phyloP scores from a whole-genome alignment of 805 yeast species.

The Wickerhamiella vanderwaltii region DNA sequence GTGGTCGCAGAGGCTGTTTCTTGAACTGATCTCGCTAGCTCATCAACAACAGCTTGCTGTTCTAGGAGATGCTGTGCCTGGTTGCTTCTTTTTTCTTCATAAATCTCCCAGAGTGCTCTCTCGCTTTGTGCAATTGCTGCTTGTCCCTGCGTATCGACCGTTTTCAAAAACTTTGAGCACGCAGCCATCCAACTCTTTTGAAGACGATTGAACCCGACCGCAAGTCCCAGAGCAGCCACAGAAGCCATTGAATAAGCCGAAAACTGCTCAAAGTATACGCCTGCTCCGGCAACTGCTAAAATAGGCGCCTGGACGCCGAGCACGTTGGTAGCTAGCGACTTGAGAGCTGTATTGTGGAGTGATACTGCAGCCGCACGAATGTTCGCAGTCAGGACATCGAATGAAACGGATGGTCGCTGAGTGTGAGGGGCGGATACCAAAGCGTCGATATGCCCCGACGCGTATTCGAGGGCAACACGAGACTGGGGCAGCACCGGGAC shows the following conservation, averaged over 20 bases:
- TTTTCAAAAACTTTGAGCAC: slow-evolving; percentile 18
- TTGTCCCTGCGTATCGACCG: slow-evolving; percentile 22
- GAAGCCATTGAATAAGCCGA: slow-evolving; percentile 28
- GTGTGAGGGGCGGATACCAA: slow-evolving; percentile 7
- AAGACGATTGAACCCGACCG: slow-evolving; percentile 27
- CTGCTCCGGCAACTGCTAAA: slow-evolving; percentile 24
- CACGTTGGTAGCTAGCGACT: slow-evolving; percentile 22
- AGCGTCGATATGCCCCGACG: slow-evolving; percentile 25
- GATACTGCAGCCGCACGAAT: slow-evolving; percentile 12
- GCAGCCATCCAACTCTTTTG: slow-evolving; percentile 27
- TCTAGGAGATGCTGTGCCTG: slow-evolving; percentile 15
- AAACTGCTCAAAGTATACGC: slow-evolving; percentile 24
- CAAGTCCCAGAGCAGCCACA: slow-evolving; percentile 28
- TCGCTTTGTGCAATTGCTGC: slow-evolving; percentile 24
- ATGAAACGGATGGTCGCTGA: slow-evolving; percentile 8
- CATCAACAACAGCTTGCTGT: slow-evolving; percentile 9
- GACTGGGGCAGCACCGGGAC: slow-evolving; percentile 24
- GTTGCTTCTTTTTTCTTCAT: slow-evolving; percentile 24
- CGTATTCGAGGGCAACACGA: slow-evolving; percentile 22
- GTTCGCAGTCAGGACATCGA: slow-evolving; percentile 5
- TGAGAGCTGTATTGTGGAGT: slow-evolving; percentile 25
- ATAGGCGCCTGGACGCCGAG: slow-evolving; percentile 29
- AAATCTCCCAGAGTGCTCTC: slow-evolving; percentile 23
- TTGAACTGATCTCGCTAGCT: not conserved
- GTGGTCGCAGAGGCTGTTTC: too few relatives aligned